Conservation (phyloP, 306 rosid genomes). For the Prunus davidiana region DNA sequence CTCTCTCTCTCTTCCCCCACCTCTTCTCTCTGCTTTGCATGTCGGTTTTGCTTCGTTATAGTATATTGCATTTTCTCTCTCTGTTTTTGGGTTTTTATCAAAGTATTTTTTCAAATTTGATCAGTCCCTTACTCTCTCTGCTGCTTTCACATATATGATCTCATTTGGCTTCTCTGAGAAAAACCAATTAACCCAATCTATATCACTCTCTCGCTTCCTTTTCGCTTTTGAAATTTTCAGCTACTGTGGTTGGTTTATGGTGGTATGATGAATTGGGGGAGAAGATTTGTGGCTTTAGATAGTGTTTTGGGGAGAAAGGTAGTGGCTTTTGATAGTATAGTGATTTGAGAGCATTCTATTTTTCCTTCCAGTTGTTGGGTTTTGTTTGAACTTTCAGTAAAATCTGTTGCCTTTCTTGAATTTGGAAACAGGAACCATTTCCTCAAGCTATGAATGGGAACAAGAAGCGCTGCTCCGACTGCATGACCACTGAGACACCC, state of each 20-base stretch:
- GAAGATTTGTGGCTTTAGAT: slow-evolving; percentile 26
- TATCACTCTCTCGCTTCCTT: neutral
- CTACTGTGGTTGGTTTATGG: slow-evolving; percentile 22
- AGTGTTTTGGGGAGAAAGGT: slow-evolving; percentile 28
- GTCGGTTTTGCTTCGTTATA: neutral
- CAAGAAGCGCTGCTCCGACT: slow-evolving; percentile 50
- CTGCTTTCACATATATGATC: neutral
- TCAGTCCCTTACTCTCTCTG: neutral
- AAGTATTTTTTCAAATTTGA: neutral
- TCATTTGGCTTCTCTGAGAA: neutral
- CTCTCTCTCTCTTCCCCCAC: neutral
- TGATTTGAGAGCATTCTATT: neutral
- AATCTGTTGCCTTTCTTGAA: neutral
- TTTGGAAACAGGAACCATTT: slow-evolving; percentile 32
- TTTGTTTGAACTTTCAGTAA: neutral
- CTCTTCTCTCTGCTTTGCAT: slow-evolving; percentile 4
- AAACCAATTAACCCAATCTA: neutral
- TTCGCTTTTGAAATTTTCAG: neutral
- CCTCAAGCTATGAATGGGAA: slow-evolving; percentile 19
- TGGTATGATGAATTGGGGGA: slow-evolving; percentile 39
- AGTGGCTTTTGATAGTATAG: neutral
- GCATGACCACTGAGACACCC: slow-evolving; percentile 75
- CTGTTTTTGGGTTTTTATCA: neutral
- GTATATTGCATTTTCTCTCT: neutral
- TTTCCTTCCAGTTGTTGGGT: neutral